Evolutionary conservation across 164 flowering plant species (phyloP).

Genomic region (Cinnamomum micranthum): DNA sequence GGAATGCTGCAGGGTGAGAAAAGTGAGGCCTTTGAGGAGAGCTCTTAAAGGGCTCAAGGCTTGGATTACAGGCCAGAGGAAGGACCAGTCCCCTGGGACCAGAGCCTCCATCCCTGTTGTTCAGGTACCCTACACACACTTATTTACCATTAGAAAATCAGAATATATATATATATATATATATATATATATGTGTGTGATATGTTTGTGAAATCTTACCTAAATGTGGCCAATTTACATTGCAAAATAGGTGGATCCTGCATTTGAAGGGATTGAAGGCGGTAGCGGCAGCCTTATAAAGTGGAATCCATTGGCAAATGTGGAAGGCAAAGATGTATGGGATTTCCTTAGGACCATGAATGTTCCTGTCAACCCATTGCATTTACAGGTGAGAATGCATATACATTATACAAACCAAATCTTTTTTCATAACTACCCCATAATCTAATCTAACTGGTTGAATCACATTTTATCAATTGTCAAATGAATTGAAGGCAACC

Average conservation of each 20-base stretch:
- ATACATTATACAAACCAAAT: too few relatives aligned
- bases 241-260: conserved; percentile 51
- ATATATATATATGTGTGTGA: background rate
- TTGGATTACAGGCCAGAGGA: conserved; percentile 89
- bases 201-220: background rate
- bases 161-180: background rate
- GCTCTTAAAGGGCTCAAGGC: conserved; percentile 87
- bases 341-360: conserved; percentile 78
- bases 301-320: conserved; percentile 94
- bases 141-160: background rate
- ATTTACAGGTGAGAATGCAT: conserved; percentile 30
- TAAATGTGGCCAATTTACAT: background rate
- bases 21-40: conserved; percentile 84
- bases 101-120: conserved; percentile 80
- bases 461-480: too few relatives aligned
- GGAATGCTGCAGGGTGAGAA: conserved; percentile 96
- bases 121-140: conserved; percentile 22
- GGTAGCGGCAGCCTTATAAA: conserved; percentile 83
- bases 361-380: conserved; percentile 84
- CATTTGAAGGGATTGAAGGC: conserved; percentile 83
- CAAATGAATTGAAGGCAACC: background rate
- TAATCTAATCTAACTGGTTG: too few relatives aligned
- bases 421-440: too few relatives aligned
- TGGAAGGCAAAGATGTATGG: conserved; percentile 68
- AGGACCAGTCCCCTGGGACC: conserved; percentile 83